Evolutionary conservation across 805 yeast genomes (phyloP).

Genomic region (Candida khao-thaluensis): DNA sequence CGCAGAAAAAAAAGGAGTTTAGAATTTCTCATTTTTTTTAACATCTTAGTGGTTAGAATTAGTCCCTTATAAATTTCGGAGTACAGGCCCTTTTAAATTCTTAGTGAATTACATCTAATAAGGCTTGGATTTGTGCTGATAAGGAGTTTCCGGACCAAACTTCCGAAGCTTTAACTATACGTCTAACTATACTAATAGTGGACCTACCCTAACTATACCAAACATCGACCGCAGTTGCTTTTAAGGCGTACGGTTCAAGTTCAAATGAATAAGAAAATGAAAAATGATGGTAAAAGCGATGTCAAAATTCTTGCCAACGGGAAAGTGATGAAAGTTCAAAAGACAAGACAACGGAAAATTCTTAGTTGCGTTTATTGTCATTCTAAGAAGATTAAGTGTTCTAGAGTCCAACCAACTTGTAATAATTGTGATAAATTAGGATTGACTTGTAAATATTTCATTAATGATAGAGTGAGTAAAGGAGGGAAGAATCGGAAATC

Average conservation of each 20-base stretch:
- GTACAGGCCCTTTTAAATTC: no score
- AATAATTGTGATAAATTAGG: constrained; percentile 49
- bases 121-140: no score
- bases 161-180: no score
- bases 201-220: no score
- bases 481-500: constrained; percentile 33
- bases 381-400: constrained; percentile 61
- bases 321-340: constrained; percentile 58
- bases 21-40: constrained; percentile 5
- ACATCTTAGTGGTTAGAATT: constrained; percentile 2
- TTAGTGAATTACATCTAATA: no score
- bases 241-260: no score
- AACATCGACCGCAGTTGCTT: no score
- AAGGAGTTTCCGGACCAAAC: no score
- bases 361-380: constrained; percentile 59
- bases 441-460: constrained; percentile 53
- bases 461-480: constrained; percentile 54
- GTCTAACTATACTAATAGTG: no score
- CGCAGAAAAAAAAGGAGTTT: constrained; percentile 4
- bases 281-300: constrained; percentile 7
- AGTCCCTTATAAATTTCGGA: constrained; percentile 2
- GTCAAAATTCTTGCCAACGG: constrained; percentile 43
- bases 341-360: constrained; percentile 58
- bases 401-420: constrained; percentile 58
- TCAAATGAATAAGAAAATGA: no score